phyloP scores from a whole-genome alignment of 176 grass and related monocot species.

The Panicum miliaceum region DNA sequence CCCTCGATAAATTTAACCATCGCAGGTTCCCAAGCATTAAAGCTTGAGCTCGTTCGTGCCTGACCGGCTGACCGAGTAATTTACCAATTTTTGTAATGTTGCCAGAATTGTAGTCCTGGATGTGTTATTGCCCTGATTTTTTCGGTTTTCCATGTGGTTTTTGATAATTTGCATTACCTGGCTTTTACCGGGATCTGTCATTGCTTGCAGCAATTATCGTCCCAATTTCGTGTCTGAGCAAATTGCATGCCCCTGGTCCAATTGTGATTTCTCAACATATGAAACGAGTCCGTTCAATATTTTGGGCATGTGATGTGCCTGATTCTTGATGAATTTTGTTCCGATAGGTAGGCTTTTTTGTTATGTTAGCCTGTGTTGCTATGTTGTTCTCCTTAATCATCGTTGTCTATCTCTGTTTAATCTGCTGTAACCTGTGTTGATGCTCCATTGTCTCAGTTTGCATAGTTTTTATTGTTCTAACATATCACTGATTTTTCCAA shows the following conservation, averaged over 20 bases:
- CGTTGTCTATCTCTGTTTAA: neutral
- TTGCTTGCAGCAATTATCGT: constrained; percentile 5
- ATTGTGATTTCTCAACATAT: neutral
- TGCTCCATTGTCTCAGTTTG: neutral
- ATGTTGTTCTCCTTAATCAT: constrained; percentile 1
- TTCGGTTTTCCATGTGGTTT: neutral
- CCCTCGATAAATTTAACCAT: neutral
- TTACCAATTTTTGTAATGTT: neutral
- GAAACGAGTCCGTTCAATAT: neutral
- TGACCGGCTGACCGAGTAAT: neutral
- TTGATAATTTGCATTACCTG: neutral
- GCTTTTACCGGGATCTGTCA: neutral
- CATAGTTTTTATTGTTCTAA: neutral
- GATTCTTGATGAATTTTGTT: neutral
- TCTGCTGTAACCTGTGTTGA: neutral
- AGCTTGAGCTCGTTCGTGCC: neutral
- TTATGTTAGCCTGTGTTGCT: neutral
- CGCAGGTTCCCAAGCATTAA: neutral
- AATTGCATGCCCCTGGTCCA: neutral
- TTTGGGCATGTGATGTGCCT: neutral
- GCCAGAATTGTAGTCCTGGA: neutral
- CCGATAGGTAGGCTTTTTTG: neutral
- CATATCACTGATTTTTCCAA: neutral
- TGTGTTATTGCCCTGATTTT: constrained; percentile 10
- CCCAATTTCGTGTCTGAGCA: neutral